Base-by-base conservation (phyloP, 139 green algal species). In the Coelastrella sp. region DNA sequence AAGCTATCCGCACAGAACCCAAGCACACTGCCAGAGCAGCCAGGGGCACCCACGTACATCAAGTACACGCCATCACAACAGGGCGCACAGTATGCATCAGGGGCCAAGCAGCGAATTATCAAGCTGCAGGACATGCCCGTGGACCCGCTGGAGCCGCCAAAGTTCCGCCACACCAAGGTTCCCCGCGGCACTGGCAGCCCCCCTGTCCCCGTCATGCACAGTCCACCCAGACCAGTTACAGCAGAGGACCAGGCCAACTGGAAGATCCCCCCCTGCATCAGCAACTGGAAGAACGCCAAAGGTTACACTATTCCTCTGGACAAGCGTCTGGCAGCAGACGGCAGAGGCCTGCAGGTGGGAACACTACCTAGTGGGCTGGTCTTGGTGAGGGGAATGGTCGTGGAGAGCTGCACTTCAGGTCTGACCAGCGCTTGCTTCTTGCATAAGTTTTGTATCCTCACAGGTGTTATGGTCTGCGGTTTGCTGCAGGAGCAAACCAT, bases 241-340 rank as follows among this genome's bases (percentile, higher is more conserved):
- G 93, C 94, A 6, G 92, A 98, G 94, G 98, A 99, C 85, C 97
- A 99, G 91, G 87, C 96, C 82, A 96, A 99, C 92, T 99, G 98
- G 98, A 99, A 99, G 94, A 99, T 99, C 85, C 98, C 98, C 11
- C 97, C 98, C 65, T 99, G 96, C 93, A 97, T 99, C 84, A 98
- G 94, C 65, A 99, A 99, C 94, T 99, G 98, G 97, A 99, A 99
- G 93, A 99, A 99, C 92, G 91, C 95, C 79, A 98, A 99, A 93
- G 98, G 98, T 84, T 99, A 99, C 95, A 99, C 98, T 66, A 99
- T 99, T 90, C 98, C 98, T 11, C 93, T 99, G 93, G 98, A 99
- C 95, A 99, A 99, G 95, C 95, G 98, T 35, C 94, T 99, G 84
- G 98, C 98, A 7, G 98, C 98, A 4, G 98, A 99, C 92, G 98